phyloP scores from a whole-genome alignment of 495 filamentous ascomycete genomes.

The Daldinia caldariorum region DNA sequence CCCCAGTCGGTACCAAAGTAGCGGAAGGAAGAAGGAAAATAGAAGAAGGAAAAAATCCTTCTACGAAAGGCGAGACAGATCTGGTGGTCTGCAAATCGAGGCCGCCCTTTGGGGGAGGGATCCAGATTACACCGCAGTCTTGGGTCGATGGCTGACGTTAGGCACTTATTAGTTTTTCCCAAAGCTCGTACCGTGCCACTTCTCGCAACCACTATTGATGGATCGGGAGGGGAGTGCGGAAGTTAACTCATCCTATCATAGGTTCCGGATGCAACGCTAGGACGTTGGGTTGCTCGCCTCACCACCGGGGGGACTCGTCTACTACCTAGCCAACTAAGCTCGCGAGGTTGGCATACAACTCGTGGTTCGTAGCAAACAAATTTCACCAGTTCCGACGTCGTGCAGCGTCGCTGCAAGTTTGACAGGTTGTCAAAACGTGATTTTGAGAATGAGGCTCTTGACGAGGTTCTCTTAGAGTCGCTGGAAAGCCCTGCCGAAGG shows the following conservation, averaged over 20 bases:
- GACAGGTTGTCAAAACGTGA: conserved; percentile 36
- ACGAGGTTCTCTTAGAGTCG: not conserved
- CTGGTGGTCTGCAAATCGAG: conserved; percentile 43
- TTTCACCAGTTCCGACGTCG: conserved; percentile 42
- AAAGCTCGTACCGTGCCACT: conserved; percentile 30
- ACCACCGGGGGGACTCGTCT: not conserved
- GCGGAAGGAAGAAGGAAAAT: conserved; percentile 10
- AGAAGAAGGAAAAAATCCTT: conserved; percentile 22
- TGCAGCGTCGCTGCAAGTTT: conserved; percentile 48
- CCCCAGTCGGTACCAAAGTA: conserved; percentile 38
- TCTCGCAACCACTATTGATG: conserved; percentile 33
- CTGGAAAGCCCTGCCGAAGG: not conserved
- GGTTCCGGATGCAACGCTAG: conserved; percentile 39
- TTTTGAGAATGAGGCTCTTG: conserved; percentile 25
- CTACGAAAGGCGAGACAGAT: conserved; percentile 23
- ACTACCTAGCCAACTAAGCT: conserved; percentile 6
- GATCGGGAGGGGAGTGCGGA: conserved; percentile 41
- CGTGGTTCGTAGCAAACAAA: conserved; percentile 41
- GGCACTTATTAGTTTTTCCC: conserved; percentile 32
- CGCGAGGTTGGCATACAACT: conserved; percentile 28
- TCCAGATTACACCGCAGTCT: conserved; percentile 49
- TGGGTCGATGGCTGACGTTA: conserved; percentile 48
- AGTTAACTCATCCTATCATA: conserved; percentile 38
- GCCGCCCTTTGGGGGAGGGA: conserved; percentile 35
- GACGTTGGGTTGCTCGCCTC: conserved; percentile 18